Conservation (phyloP, 495 filamentous ascomycete species). For the Cercophora samala region DNA sequence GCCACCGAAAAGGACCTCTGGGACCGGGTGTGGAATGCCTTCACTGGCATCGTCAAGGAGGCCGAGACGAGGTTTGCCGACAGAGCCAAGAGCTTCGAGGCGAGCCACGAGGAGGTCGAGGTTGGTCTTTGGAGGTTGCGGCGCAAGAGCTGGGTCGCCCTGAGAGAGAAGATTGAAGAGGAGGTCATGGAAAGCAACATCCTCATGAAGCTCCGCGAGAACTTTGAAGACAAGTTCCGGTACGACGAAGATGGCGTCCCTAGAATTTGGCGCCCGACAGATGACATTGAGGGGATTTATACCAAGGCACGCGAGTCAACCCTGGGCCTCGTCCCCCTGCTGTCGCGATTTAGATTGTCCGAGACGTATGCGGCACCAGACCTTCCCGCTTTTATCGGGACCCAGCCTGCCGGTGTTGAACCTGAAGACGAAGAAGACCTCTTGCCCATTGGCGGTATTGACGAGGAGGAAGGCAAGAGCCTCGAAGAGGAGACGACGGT, state of each 20-base stretch:
- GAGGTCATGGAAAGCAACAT: conserved; percentile 98
- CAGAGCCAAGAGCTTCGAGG: conserved; percentile 87
- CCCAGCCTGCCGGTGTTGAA: conserved; percentile 69
- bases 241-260: conserved; percentile 95
- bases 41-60: conserved; percentile 77
- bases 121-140: conserved; percentile 89
- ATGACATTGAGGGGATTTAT: conserved; percentile 95
- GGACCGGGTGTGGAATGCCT: conserved; percentile 92
- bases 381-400: conserved; percentile 75
- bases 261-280: conserved; percentile 92
- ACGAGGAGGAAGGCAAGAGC: conserved; percentile 89
- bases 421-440: conserved; percentile 87
- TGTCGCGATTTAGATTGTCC: conserved; percentile 75
- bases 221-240: conserved; percentile 98
- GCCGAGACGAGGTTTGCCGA: conserved; percentile 83
- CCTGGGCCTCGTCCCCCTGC: conserved; percentile 79
- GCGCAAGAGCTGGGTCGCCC: conserved; percentile 87
- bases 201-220: conserved; percentile 90
- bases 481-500: conserved; percentile 96
- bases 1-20: conserved; percentile 77
- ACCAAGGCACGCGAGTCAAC: conserved; percentile 89
- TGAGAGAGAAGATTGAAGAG: conserved; percentile 88
- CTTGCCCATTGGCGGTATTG: conserved; percentile 78
- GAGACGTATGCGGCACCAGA: conserved; percentile 71
- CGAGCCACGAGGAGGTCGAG: conserved; percentile 84